Conservation (phyloP, 164 flowering plant genomes). For the Tetracentron sinense region DNA sequence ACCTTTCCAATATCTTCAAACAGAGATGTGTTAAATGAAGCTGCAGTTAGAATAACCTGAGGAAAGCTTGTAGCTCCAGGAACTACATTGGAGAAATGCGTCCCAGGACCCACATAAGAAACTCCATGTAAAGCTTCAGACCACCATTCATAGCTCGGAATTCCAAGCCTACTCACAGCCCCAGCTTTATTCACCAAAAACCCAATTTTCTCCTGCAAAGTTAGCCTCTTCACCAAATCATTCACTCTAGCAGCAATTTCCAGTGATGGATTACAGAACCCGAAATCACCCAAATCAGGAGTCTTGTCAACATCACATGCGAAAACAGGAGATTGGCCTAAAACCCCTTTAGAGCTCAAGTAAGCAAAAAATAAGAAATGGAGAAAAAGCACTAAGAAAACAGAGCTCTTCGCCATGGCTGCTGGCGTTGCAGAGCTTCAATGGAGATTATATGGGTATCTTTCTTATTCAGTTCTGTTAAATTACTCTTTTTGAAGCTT, state of each 20-base stretch:
- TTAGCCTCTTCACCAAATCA: conserved; percentile 74
- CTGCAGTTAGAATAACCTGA: conserved; percentile 77
- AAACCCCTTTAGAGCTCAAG: conserved; percentile 6
- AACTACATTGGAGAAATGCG: conserved; percentile 52
- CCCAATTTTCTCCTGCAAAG: conserved; percentile 76
- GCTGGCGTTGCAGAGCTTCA: background rate
- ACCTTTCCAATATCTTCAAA: conserved; percentile 92
- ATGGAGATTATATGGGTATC: background rate
- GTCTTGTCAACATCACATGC: conserved; percentile 64
- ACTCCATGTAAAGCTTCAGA: conserved; percentile 99
- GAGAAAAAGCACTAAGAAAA: conserved; percentile 18
- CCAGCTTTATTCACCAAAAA: conserved; percentile 54
- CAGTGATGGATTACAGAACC: conserved; percentile 60
- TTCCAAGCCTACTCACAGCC: conserved; percentile 67
- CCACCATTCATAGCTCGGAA: conserved; percentile 96
- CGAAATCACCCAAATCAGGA: conserved; percentile 34
- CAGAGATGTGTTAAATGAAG: conserved; percentile 74
- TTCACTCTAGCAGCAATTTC: conserved; percentile 45
- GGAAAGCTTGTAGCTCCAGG: conserved; percentile 98
- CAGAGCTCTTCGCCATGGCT: conserved; percentile 30
- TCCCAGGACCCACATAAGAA: conserved; percentile 78
- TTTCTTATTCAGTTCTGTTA: background rate
- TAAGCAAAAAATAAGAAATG: background rate
- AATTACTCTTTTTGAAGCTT: background rate
- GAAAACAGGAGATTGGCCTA: conserved; percentile 44